Conservation (phyloP, 768 basidiomycete genomes). For the Infundibulicybe gibba region DNA sequence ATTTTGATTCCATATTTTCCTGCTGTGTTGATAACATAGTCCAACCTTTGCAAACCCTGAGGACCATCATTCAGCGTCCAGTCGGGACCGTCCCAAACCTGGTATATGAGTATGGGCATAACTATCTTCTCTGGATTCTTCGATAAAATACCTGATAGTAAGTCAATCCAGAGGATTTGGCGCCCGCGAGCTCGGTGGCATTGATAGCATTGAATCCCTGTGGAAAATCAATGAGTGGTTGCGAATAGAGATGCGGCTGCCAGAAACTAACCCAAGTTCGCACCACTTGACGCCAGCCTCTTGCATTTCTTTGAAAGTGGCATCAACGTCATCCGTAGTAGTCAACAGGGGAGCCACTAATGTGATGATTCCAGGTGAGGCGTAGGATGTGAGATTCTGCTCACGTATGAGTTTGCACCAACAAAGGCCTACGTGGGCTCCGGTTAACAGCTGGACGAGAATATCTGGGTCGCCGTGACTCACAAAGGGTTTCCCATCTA, state of each 20-base stretch:
- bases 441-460: no score
- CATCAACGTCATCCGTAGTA: constrained; percentile 40
- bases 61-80: constrained; percentile 54
- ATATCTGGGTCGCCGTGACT: no score
- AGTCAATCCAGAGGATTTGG: constrained; percentile 37
- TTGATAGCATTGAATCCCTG: constrained; percentile 44
- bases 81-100: constrained; percentile 66
- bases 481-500: constrained; percentile 48
- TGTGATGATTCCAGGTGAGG: background rate
- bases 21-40: constrained; percentile 52
- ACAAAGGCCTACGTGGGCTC: constrained; percentile 27
- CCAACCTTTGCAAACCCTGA: constrained; percentile 61
- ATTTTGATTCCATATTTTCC: constrained; percentile 50
- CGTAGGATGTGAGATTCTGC: constrained; percentile 7
- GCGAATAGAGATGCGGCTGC: background rate
- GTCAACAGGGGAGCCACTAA: constrained; percentile 56
- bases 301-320: constrained; percentile 46
- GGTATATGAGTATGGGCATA: background rate
- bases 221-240: background rate
- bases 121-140: no score
- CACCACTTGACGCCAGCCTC: constrained; percentile 46
- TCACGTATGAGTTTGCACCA: constrained; percentile 51
- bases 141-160: constrained; percentile 38
- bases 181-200: constrained; percentile 39
- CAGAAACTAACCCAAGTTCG: constrained; percentile 43